Base-by-base conservation (phyloP, 2,329 filamentous ascomycete genomes). In the Chaetomium globosum region DNA sequence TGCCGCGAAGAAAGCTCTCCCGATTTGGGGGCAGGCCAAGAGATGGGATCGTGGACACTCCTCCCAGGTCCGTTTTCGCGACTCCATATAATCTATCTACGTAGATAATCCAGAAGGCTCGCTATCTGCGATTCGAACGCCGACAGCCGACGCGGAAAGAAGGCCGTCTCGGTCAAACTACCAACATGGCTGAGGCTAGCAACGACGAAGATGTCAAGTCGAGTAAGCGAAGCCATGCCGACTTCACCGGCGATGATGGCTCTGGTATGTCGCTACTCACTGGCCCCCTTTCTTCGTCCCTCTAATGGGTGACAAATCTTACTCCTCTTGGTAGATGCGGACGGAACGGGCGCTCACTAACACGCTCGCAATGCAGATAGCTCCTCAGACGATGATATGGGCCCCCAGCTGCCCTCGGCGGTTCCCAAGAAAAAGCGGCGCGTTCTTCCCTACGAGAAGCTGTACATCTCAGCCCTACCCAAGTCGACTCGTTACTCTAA, bases 361-460 rank as follows among this genome's bases (percentile, higher is more conserved):
- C 52, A 68, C 48, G n/a, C 1, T 51, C 23, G 21, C 19, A 19
- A 31, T 68, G 68, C 64, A 84, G 87, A 86, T 61, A 87, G 85
- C 73, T 96, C 92, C 43, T 94, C 91, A 4, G 90, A 92, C 73
- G 93, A 97, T 79, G 93, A 96, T 75, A 95, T 97, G 80, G 95
- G 95, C 52, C 95, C 95, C 31, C 90, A 94, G 71, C 85, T 98
- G 33, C 94, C 95, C 52, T 90, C 92, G 1, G 85, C 88, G 58
- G 88, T 85, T 23, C 90, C 88, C 62, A 94, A 94, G 82, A 96
- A 96, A 84, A 97, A 97, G 80, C 89, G 91, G 69, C 87, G 93
- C 72, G 91, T 91, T 72, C 87, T 99, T 2, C 92, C 92, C 1
- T 94, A 97, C 80, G 94, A 98, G 79, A 97, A 95, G 77, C 88